These are phyloP conservation scores for Leishmania major DNA, from an alignment of 208 protist species.

Conservation along the genomic window DNA sequence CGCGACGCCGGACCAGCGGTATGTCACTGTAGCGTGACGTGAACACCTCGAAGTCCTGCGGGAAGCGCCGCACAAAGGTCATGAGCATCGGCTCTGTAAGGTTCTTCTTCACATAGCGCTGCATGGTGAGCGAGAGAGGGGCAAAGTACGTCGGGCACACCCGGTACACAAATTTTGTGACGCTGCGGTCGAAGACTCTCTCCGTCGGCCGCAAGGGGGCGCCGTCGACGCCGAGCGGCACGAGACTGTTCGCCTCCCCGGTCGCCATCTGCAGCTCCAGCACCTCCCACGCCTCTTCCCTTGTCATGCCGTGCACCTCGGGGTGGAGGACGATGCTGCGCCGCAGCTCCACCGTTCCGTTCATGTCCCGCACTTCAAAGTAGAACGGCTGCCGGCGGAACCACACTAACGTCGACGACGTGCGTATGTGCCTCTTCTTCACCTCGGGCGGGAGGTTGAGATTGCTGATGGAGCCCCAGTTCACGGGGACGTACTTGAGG, in stretches of 20 bases:
- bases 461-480: slow-evolving; percentile 76
- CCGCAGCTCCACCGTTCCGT: slow-evolving; percentile 72
- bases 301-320: slow-evolving; percentile 72
- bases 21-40: slow-evolving; percentile 47
- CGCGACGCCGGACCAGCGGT: slow-evolving; percentile 61
- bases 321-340: slow-evolving; percentile 80
- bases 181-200: slow-evolving; percentile 32
- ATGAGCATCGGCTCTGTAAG: slow-evolving; percentile 50
- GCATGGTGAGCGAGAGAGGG: slow-evolving; percentile 58
- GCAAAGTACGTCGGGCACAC: slow-evolving; percentile 84
- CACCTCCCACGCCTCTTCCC: slow-evolving; percentile 57
- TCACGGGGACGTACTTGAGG: slow-evolving; percentile 82
- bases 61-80: slow-evolving; percentile 29
- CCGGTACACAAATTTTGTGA: slow-evolving; percentile 67
- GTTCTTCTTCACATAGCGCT: slow-evolving; percentile 88
- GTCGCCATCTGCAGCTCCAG: slow-evolving; percentile 59
- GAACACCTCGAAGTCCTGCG: slow-evolving; percentile 71
- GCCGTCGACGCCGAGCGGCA: slow-evolving; percentile 44
- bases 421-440: slow-evolving; percentile 68
- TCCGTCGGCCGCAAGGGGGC: slow-evolving; percentile 21
- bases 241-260: slow-evolving; percentile 72
- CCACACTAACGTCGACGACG: slow-evolving; percentile 57
- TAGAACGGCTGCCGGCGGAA: slow-evolving; percentile 85
- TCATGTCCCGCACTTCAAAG: slow-evolving; percentile 82
- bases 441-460: slow-evolving; percentile 64